These are phyloP conservation scores for Albifimbria verrucaria DNA, from an alignment of 2,329 filamentous ascomycete species.

Conservation along the genomic window DNA sequence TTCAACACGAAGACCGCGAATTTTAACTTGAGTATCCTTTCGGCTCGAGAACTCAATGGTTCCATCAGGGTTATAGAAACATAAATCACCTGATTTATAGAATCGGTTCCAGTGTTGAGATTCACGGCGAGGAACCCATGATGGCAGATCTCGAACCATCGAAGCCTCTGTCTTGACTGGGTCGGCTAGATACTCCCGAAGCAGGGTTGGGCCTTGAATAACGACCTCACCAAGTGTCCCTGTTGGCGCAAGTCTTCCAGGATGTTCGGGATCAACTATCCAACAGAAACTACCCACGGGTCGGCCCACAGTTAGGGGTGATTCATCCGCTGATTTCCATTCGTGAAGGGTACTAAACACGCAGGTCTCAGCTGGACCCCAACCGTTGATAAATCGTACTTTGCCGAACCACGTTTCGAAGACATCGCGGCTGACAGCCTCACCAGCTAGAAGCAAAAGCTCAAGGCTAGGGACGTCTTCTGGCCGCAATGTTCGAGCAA, in stretches of 20 bases:
- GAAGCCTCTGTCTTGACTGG: conserved; percentile 15
- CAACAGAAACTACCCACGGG: conserved; percentile 5
- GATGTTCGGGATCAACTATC: conserved; percentile 15
- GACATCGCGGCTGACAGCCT: conserved; percentile 11
- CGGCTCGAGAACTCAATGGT: conserved; percentile 24
- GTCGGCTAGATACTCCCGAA: conserved; percentile 18
- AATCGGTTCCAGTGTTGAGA: neutral
- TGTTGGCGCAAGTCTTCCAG: conserved; percentile 9
- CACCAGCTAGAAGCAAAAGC: conserved; percentile 14
- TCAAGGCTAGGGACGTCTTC: conserved; percentile 12
- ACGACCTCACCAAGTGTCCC: conserved; percentile 15
- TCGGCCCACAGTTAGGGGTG: neutral
- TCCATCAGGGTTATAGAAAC: conserved; percentile 23
- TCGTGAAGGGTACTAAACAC: conserved; percentile 2
- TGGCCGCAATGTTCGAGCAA: conserved; percentile 11
- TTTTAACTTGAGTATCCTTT: neutral
- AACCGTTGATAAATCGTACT: conserved; percentile 9
- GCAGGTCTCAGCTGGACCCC: conserved; percentile 8
- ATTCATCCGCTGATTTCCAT: neutral
- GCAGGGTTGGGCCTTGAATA: conserved; percentile 17
- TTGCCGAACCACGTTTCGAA: conserved; percentile 10
- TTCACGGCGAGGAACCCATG: conserved; percentile 6
- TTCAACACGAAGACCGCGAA: conserved; percentile 40
- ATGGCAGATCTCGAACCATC: conserved; percentile 12
- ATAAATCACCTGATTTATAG: conserved; percentile 15